Percentiles rank a stretch among this genome's conserved stretches.
phyloP scores from a whole-genome alignment of 768 basidiomycete species.

The Pleurotus tuoliensis region DNA sequence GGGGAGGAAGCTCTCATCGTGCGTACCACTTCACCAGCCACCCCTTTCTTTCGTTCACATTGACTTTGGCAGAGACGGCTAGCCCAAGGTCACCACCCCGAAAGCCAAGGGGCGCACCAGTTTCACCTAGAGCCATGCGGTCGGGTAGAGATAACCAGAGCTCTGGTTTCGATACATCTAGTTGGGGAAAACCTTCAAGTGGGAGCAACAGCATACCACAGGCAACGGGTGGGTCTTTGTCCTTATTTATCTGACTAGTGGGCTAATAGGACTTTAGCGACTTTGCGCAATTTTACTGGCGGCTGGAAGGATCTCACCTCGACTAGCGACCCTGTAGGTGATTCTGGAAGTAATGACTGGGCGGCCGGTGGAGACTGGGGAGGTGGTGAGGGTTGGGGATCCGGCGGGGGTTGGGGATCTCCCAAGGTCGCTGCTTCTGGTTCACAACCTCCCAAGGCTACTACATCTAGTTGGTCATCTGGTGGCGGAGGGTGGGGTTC shows the following conservation, averaged over 20 bases:
- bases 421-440: no score
- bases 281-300: constrained; percentile 1
- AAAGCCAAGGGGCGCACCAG: not conserved
- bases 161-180: not conserved
- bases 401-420: not conserved
- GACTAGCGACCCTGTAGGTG: not conserved
- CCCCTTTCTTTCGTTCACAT: no score
- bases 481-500: not conserved
- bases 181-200: not conserved
- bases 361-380: not conserved
- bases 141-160: not conserved
- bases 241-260: not conserved
- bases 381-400: not conserved
- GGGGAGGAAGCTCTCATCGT: no score
- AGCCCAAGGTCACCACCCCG: not conserved
- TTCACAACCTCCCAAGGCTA: no score
- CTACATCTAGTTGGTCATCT: not conserved
- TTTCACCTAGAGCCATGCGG: not conserved
- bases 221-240: not conserved
- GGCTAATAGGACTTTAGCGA: not conserved
- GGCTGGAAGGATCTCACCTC: not conserved
- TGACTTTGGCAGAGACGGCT: not conserved
- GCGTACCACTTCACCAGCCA: no score
- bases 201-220: no score
- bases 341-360: not conserved